Evolutionary conservation across 2,329 filamentous ascomycete genomes (phyloP), one percentile per base, ranked within the genome.

Genomic region (Elsinoe perseae): DNA sequence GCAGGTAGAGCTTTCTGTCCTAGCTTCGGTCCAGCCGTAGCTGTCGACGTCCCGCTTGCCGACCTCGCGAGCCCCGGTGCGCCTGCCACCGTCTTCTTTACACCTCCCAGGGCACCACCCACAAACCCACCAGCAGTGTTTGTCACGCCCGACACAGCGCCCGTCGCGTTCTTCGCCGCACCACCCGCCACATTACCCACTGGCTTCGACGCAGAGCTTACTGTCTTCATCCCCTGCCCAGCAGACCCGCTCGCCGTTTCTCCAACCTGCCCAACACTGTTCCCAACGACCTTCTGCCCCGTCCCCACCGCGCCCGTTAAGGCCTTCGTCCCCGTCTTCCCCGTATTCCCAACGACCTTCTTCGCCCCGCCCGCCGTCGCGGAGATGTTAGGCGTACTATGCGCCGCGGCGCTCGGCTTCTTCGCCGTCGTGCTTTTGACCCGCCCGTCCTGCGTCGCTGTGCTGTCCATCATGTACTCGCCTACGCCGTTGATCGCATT

Each of bases 401-500:
- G 57, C 20, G 48, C 40, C 5, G 57, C 53, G 7, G 36, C 18
- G 16, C 34, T 52, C 12, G 44, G 54, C 16, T 25, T 42, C 20
- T 55, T 59, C 20, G 48, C 42, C 23, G 52, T 40, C 14, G 54
- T 57, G 20, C 58, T 59, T 46, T 59, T 61, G 14, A 58, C 57
- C 12, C 54, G 61, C 3, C 63, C 64, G 8, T 66, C 65, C 43
- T 66, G 64, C 16, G 68, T 65, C 6, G 68, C 65, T 48, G 67
- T 66, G 3, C 65, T 61, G 20, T 60, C 62, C 55, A 62, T 63
- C 32, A 69, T 63, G 16, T 59, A 58, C 38, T 68, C 60, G 54
- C 68, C 69, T 58, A 70, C 69, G 43, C 56, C 59, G 57, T 69
- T 69, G 62, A 71, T 67, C 46, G 64, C 66, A 27, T 63, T 61